Evolutionary conservation across 495 filamentous ascomycete genomes (phyloP).

Genomic region (Aspergillus kassunensis): DNA sequence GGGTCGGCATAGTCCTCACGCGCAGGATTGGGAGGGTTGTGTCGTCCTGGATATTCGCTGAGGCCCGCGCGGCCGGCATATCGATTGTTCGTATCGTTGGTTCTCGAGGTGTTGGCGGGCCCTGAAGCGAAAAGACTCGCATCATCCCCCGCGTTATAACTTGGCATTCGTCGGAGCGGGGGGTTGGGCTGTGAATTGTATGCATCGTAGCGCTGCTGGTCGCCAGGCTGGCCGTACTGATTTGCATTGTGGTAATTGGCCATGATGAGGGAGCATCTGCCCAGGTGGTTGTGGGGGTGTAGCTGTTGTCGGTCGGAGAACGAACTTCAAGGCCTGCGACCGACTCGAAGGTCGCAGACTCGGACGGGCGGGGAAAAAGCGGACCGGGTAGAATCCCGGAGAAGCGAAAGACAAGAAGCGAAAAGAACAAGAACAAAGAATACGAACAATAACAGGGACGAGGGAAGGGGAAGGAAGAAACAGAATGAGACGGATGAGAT

Average conservation of each 20-base stretch:
- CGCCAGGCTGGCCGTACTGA: slow-evolving; percentile 35
- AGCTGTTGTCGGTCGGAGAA: no score
- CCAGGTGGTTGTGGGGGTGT: no score
- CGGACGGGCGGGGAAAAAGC: background rate
- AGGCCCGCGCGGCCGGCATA: slow-evolving; percentile 18
- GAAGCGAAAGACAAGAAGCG: slow-evolving; percentile 1
- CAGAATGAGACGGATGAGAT: background rate
- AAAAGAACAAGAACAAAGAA: background rate
- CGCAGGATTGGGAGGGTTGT: slow-evolving; percentile 24
- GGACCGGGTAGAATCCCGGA: background rate
- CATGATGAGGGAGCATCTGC: slow-evolving; percentile 28
- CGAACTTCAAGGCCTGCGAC: no score
- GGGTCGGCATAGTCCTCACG: slow-evolving; percentile 39
- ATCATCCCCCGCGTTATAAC: slow-evolving; percentile 80
- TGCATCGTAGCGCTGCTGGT: slow-evolving; percentile 20
- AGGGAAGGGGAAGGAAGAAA: background rate
- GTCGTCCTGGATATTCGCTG: slow-evolving; percentile 18
- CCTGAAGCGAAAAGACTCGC: slow-evolving; percentile 44
- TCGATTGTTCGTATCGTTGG: slow-evolving; percentile 24
- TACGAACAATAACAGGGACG: background rate
- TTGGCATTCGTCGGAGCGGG: slow-evolving; percentile 57
- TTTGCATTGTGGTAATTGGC: slow-evolving; percentile 50
- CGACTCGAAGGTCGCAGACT: no score
- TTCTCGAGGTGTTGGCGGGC: slow-evolving; percentile 30
- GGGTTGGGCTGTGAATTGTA: slow-evolving; percentile 30